Evolutionary conservation across 2,329 filamentous ascomycete species (phyloP), one percentile per base, ranked within the genome.

Genomic region (Alternaria ethzedia): DNA sequence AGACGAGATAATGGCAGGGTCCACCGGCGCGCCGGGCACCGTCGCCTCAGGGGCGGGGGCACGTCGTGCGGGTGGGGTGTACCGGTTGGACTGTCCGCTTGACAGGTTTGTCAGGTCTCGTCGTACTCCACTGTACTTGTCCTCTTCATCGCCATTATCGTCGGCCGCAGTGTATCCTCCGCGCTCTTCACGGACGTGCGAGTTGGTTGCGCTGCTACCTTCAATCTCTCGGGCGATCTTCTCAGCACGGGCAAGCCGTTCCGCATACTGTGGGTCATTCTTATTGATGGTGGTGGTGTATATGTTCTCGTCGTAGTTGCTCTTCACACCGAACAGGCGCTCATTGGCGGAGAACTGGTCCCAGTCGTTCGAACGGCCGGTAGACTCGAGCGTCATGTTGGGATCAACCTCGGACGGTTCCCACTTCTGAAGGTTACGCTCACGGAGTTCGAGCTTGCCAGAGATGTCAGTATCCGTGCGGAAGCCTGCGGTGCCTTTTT

Each of bases 291-390:
- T 83, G 10, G 96, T 99, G 2, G 96, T 99, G 82, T 99, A 99
- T 46, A 96, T 89, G 71, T 92, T 94, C 81, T 98, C 96, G 75
- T 98, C 90, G 78, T 98, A 99, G 73, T 94, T 93, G 56, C 91
- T 96, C 80, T 89, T 93, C 43, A 96, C 82, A 36, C 96, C 96
- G 76, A 97, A 98, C 28, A 93, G 88, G 59, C 89, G 87, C 81
- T 96, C 92, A 75, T 98, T 98, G 66, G 88, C 90, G 61, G 92
- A 91, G 75, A 99, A 99, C 79, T 99, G 96, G 78, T 99, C 95
- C 96, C 96, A 99, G 10, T 82, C 83, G 7, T 65, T 57, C 60
- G 75, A 61, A 49, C 69, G 71, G 26, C 75, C 79, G 15, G 74
- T 75, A 25, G 80, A 88, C 73, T 96, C 93, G 23, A 97, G 85